These are phyloP conservation scores for Kluyveromyces starmeri DNA, from an alignment of 805 yeast genomes.

Conservation along the genomic window DNA sequence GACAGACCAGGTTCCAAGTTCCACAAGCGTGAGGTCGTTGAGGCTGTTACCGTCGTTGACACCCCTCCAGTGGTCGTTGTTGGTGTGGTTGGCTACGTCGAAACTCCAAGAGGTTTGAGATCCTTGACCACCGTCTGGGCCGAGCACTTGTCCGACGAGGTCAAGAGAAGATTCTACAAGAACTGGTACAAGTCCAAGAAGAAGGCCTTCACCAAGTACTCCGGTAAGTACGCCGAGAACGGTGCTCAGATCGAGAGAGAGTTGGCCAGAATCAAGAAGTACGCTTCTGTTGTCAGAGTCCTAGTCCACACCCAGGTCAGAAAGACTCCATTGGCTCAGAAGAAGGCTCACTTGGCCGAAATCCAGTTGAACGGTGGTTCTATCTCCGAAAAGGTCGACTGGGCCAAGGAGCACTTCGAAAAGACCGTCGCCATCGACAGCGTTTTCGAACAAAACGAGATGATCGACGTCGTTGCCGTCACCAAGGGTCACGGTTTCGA, in stretches of 20 bases:
- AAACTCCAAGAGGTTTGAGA: constrained; percentile 99
- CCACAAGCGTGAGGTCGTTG: constrained; percentile 99
- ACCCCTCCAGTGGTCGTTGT: constrained; percentile 98
- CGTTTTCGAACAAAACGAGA: constrained; percentile 98
- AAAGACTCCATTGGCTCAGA: constrained; percentile 97
- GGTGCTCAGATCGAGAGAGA: constrained; percentile 87
- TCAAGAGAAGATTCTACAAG: constrained; percentile 99
- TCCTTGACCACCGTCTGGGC: constrained; percentile 99
- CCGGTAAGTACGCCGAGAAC: constrained; percentile 93
- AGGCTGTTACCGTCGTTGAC: constrained; percentile 98
- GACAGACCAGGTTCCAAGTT: constrained; percentile 99
- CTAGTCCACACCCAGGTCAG: constrained; percentile 99
- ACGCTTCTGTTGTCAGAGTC: constrained; percentile 97
- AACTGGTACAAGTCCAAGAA: constrained; percentile 99
- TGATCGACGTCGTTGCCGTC: constrained; percentile 97
- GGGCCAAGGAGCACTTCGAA: constrained; percentile 99
- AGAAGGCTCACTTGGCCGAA: constrained; percentile 99
- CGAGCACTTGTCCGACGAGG: constrained; percentile 98
- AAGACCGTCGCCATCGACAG: constrained; percentile 94
- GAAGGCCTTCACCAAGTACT: constrained; percentile 99
- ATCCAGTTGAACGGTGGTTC: constrained; percentile 99
- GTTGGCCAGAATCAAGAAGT: constrained; percentile 97
- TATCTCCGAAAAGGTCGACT: constrained; percentile 90
- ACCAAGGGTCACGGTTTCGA: constrained; percentile 99
- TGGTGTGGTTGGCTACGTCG: constrained; percentile 99